These are phyloP conservation scores for Trichoderma cornu-damae DNA, from an alignment of 2,329 filamentous ascomycete species.

Conservation along the genomic window DNA sequence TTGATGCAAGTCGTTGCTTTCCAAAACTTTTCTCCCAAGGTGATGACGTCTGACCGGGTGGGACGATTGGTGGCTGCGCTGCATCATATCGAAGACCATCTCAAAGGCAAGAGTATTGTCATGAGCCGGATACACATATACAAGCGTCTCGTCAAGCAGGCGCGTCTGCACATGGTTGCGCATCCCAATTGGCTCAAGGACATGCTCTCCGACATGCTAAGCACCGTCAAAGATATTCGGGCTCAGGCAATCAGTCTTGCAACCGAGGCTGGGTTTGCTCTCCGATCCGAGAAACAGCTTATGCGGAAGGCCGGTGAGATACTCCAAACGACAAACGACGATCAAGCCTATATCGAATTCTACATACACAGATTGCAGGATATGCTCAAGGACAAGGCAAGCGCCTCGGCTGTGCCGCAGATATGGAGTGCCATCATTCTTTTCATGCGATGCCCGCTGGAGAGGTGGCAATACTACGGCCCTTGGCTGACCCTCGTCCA, in stretches of 20 bases:
- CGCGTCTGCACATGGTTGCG: slow-evolving; percentile 62
- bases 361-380: slow-evolving; percentile 61
- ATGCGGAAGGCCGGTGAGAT: slow-evolving; percentile 63
- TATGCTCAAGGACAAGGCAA: slow-evolving; percentile 59
- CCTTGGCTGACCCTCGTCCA: slow-evolving; percentile 77
- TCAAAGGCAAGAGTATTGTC: slow-evolving; percentile 76
- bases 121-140: slow-evolving; percentile 75
- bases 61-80: slow-evolving; percentile 66
- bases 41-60: slow-evolving; percentile 68
- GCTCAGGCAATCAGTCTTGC: slow-evolving; percentile 69
- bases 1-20: slow-evolving; percentile 75
- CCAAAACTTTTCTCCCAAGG: slow-evolving; percentile 70
- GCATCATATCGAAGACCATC: slow-evolving; percentile 64
- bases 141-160: slow-evolving; percentile 67
- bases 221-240: slow-evolving; percentile 70
- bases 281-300: slow-evolving; percentile 65
- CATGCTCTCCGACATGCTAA: slow-evolving; percentile 76
- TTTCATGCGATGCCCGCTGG: slow-evolving; percentile 62
- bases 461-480: slow-evolving; percentile 67
- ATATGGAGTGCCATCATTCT: slow-evolving; percentile 84
- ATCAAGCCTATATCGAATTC: slow-evolving; percentile 63
- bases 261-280: slow-evolving; percentile 60
- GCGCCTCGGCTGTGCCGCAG: slow-evolving; percentile 62
- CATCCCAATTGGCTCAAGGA: slow-evolving; percentile 77
- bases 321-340: slow-evolving; percentile 45